phyloP scores from a whole-genome alignment of 805 yeast species.

The Lachancea meyersii region DNA sequence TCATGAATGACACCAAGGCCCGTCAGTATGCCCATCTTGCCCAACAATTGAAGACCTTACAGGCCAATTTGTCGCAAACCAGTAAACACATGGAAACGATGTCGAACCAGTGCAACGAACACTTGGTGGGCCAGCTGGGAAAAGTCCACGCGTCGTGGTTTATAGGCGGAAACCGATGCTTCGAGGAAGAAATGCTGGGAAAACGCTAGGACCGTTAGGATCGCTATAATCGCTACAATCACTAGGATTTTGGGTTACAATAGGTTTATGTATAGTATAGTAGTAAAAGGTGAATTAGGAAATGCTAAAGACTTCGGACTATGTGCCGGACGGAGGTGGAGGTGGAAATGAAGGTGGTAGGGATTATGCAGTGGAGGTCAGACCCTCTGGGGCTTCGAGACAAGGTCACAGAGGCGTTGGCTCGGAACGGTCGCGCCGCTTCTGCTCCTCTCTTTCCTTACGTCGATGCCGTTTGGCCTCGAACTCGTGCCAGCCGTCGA shows the following conservation, averaged over 20 bases:
- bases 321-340: no score
- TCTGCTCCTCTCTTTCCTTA: conserved; percentile 18
- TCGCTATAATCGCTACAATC: no score
- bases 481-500: conserved; percentile 90
- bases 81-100: conserved; percentile 24
- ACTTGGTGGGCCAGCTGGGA: conserved; percentile 30
- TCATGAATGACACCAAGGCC: conserved; percentile 24
- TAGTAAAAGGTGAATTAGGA: background rate
- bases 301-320: background rate
- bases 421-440: conserved; percentile 10
- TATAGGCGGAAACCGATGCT: conserved; percentile 27
- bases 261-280: background rate
- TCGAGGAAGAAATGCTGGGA: conserved; percentile 24
- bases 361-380: background rate
- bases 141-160: conserved; percentile 30
- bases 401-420: conserved; percentile 1
- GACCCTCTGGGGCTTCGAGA: no score
- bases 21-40: conserved; percentile 31
- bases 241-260: no score
- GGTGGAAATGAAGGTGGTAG: no score
- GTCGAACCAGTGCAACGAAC: conserved; percentile 29
- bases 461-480: conserved; percentile 49
- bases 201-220: conserved; percentile 5
- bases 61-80: conserved; percentile 23
- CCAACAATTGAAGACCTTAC: conserved; percentile 24